phyloP scores from a whole-genome alignment of 257 asterid genomes.

The Coffea canephora region DNA sequence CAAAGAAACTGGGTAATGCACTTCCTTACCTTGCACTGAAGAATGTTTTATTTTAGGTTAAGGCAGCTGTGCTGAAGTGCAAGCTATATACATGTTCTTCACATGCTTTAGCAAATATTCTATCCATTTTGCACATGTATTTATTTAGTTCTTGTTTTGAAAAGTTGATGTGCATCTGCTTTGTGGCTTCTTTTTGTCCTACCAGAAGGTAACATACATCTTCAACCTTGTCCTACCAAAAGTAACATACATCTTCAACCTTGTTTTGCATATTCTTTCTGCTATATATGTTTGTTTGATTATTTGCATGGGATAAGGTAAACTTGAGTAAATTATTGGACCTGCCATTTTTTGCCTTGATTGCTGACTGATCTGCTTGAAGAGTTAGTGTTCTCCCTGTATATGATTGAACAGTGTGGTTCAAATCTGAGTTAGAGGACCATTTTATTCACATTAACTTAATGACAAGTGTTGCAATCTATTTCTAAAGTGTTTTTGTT shows the following conservation, averaged over 20 bases:
- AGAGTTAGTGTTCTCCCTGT: not conserved
- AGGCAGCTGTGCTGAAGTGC: not conserved
- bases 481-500: not conserved
- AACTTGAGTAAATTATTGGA: not conserved
- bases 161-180: not conserved
- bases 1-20: slow-evolving; percentile 85
- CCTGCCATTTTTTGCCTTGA: not conserved
- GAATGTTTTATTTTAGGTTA: not conserved
- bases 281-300: no score
- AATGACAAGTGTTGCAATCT: not conserved
- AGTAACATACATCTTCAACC: not conserved
- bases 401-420: not conserved
- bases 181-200: not conserved
- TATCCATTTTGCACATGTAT: not conserved
- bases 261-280: not conserved
- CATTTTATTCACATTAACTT: not conserved
- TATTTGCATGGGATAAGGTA: not conserved
- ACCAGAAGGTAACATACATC: not conserved
- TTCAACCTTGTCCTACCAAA: not conserved
- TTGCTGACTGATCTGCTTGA: not conserved
- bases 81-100: not conserved
- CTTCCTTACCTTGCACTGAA: slow-evolving; percentile 1
- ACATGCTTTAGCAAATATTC: not conserved
- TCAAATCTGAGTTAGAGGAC: not conserved
- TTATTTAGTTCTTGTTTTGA: not conserved